Percentiles rank a stretch among this genome's conserved stretches.
These are phyloP conservation scores for Umbilicaria muhlenbergii DNA, from an alignment of 495 filamentous ascomycete species.

Conservation along the genomic window DNA sequence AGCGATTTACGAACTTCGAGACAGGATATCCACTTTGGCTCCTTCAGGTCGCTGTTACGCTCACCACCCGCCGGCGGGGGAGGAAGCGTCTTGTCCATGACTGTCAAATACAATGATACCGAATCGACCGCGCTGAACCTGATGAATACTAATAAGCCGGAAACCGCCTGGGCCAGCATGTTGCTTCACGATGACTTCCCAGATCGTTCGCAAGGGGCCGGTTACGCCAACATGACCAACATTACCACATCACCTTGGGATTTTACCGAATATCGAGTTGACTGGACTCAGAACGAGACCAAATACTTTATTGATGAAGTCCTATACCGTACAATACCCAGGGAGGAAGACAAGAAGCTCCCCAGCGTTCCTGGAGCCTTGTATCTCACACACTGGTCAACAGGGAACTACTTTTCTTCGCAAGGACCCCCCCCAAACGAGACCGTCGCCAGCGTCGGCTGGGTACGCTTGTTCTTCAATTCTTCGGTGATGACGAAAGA, in stretches of 20 bases:
- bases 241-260: slow-evolving; percentile 16
- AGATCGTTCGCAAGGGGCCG: slow-evolving; percentile 10
- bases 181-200: slow-evolving; percentile 19
- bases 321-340: slow-evolving; percentile 9
- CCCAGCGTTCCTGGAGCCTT: slow-evolving; percentile 17
- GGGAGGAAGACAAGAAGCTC: slow-evolving; percentile 9
- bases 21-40: slow-evolving; percentile 25
- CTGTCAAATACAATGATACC: slow-evolving; percentile 21
- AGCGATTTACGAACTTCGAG: slow-evolving; percentile 16
- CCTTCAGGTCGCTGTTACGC: slow-evolving; percentile 18
- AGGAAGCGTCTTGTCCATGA: slow-evolving; percentile 24
- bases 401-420: slow-evolving; percentile 18
- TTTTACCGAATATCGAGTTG: slow-evolving; percentile 21
- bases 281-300: slow-evolving; percentile 22
- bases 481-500: slow-evolving; percentile 17
- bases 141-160: slow-evolving; percentile 18
- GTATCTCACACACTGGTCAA: slow-evolving; percentile 25
- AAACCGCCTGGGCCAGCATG: slow-evolving; percentile 19
- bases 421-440: slow-evolving; percentile 18
- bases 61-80: slow-evolving; percentile 15
- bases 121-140: slow-evolving; percentile 19
- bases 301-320: slow-evolving; percentile 18
- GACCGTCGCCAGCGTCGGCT: slow-evolving; percentile 20
- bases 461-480: slow-evolving; percentile 27
- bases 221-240: slow-evolving; percentile 16